Evolutionary conservation across 805 yeast species (phyloP), one percentile per base, ranked within the genome.

Genomic region (Saccharomyces mikatae): DNA sequence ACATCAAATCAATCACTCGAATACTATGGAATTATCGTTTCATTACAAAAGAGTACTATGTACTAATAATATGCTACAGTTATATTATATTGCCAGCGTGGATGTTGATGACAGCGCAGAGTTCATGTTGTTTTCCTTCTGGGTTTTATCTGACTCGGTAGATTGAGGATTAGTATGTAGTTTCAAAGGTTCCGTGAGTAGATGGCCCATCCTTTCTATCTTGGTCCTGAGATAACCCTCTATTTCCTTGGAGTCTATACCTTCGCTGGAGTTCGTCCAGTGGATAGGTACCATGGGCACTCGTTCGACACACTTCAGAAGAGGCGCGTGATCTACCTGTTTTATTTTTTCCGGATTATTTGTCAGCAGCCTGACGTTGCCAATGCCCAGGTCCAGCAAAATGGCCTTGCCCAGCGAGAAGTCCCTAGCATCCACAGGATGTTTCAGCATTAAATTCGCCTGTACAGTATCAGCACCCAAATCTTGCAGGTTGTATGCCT

Each of bases 381-480:
- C 68, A 57, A 89, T 78, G 10, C 90, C 94, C 60, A 94, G 76
- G 70, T 94, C 99, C 48, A 85, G 66, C 52, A 94, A 75, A 41
- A 94, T 94, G 2, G 98, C 94, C 9, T 97, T 94, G 6, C 98
- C 99, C 56, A 94, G 75, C 1, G 94, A 84, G 68, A 92, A 94
- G 48, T 91, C 86, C 63, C 99, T 82, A n/a, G 88, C 96, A 71
- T 94, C 99, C 0, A 97, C 98, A 5, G 99, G 99, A 65, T 94
- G 99, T 62, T 96, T 81, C 58, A 94, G 77, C 74, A 94, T 70
- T 55, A 94, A 74, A 71, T 94, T 94, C 8, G 99, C 99, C 70
- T 91, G 95, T 3, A 94, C 98, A 0, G 99, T 94, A 70, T 94
- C 99, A 6, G 98, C 98, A 6, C 99, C 99, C 54, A 94, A 76